A percentile compares a stretch with the other conserved stretches of the same genome.
Evolutionary conservation across 1,284 basidiomycete genomes (phyloP).

Genomic region (Anthracocystis panici-leucophaei): DNA sequence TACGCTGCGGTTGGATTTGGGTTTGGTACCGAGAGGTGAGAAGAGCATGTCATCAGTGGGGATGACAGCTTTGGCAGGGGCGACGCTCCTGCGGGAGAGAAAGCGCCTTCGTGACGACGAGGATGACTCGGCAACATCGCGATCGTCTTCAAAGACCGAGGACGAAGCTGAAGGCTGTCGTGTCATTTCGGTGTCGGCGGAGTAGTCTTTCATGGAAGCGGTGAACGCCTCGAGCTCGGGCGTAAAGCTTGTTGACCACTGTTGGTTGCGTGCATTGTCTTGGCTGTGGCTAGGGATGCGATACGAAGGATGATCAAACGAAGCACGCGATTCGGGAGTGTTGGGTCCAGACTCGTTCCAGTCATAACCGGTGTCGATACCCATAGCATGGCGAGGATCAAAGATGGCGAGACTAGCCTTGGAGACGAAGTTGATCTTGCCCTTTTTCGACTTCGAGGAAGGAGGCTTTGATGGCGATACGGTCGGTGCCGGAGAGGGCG

Average conservation of each 20-base stretch:
- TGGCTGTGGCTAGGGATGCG: conserved; percentile 16
- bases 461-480: conserved; percentile 13
- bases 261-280: conserved; percentile 4
- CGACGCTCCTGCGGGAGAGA: conserved; percentile 37
- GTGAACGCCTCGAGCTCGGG: conserved; percentile 63
- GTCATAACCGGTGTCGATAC: conserved; percentile 53
- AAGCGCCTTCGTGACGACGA: conserved; percentile 34
- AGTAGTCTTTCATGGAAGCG: conserved; percentile 30
- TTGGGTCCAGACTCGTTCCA: conserved; percentile 33
- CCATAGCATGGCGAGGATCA: conserved; percentile 65
- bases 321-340: conserved; percentile 19
- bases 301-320: conserved; percentile 26
- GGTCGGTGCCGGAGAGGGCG: conserved; percentile 11
- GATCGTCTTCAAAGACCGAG: conserved; percentile 55
- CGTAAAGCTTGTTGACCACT: conserved; percentile 52
- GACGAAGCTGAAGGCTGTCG: conserved; percentile 40
- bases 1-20: conserved; percentile 22
- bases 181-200: conserved; percentile 24
- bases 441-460: conserved; percentile 42
- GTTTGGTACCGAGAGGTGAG: conserved; percentile 26
- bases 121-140: conserved; percentile 26
- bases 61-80: conserved; percentile 12
- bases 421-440: conserved; percentile 64
- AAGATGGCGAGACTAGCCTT: conserved; percentile 64
- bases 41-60: conserved; percentile 37